Evolutionary conservation across 495 filamentous ascomycete species (phyloP).

Genomic region (Cenococcum geophilum): DNA sequence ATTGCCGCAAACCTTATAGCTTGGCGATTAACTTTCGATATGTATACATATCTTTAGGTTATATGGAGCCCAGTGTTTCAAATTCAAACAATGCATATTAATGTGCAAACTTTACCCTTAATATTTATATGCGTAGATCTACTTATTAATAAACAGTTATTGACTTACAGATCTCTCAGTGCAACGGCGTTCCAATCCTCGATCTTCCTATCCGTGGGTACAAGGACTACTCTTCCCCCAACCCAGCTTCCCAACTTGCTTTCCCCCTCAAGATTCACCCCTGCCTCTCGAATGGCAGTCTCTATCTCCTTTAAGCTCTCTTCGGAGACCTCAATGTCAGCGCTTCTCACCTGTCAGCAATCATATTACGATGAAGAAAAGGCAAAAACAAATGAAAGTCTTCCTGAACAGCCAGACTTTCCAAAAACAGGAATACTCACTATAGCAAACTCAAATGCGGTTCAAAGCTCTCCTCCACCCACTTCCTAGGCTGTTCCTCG

Average conservation of each 20-base stretch:
- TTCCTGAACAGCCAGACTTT: too few relatives aligned
- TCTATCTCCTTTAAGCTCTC: constrained; percentile 24
- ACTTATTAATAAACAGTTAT: neutral
- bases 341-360: constrained; percentile 7
- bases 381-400: neutral
- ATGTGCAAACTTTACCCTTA: neutral
- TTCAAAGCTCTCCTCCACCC: constrained; percentile 31
- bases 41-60: too few relatives aligned
- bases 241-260: constrained; percentile 27
- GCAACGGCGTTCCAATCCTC: constrained; percentile 34
- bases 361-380: neutral
- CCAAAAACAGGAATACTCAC: constrained; percentile 23
- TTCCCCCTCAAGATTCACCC: constrained; percentile 19
- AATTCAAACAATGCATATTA: too few relatives aligned
- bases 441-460: constrained; percentile 38
- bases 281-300: constrained; percentile 16
- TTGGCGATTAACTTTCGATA: too few relatives aligned
- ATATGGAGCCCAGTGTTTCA: too few relatives aligned
- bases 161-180: constrained; percentile 20
- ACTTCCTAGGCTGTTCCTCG: constrained; percentile 20
- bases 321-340: constrained; percentile 12
- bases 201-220: constrained; percentile 32
- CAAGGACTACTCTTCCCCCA: constrained; percentile 34
- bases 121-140: neutral
- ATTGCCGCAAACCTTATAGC: too few relatives aligned